A percentile compares a stretch with the other conserved stretches of the same genome.
phyloP scores from a whole-genome alignment of 2,329 filamentous ascomycete genomes.

The Cylindrodendrum hubeiense region DNA sequence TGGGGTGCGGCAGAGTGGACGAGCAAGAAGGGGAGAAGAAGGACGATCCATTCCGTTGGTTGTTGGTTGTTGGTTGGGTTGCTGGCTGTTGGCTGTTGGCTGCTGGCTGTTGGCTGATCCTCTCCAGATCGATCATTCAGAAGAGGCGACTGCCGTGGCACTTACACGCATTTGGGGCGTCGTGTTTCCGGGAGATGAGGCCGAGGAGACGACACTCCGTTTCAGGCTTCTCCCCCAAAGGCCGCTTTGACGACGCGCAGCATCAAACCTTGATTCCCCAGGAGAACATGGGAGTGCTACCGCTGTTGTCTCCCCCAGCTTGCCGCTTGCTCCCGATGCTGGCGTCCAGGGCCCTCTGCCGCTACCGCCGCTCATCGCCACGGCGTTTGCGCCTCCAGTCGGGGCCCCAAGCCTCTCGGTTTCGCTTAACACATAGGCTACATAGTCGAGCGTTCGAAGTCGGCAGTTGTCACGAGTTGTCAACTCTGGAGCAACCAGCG shows the following conservation, averaged over 20 bases:
- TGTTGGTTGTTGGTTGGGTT: no score
- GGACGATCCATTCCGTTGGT: not conserved
- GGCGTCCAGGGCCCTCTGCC: constrained; percentile 3
- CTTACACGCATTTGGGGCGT: not conserved
- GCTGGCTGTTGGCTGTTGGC: no score
- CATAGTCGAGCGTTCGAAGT: not conserved
- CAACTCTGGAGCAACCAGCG: no score
- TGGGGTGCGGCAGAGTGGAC: not conserved
- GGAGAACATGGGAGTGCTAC: not conserved
- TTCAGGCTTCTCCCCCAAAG: not conserved
- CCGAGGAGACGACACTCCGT: not conserved
- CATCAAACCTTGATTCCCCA: not conserved
- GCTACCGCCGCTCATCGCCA: constrained; percentile 14
- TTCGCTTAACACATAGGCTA: not conserved
- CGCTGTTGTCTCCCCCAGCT: not conserved
- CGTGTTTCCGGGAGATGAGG: not conserved
- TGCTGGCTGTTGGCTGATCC: no score
- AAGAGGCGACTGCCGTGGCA: not conserved
- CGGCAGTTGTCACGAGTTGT: not conserved
- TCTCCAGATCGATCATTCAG: not conserved
- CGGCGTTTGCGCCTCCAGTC: constrained; percentile 10
- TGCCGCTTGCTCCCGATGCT: not conserved
- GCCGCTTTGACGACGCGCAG: not conserved
- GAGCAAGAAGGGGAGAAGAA: not conserved
- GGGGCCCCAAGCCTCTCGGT: not conserved